A percentile compares a stretch with the other conserved stretches of the same genome.
Conservation (phyloP, 1,139 yeast genomes). For the Diutina mesorugosa region DNA sequence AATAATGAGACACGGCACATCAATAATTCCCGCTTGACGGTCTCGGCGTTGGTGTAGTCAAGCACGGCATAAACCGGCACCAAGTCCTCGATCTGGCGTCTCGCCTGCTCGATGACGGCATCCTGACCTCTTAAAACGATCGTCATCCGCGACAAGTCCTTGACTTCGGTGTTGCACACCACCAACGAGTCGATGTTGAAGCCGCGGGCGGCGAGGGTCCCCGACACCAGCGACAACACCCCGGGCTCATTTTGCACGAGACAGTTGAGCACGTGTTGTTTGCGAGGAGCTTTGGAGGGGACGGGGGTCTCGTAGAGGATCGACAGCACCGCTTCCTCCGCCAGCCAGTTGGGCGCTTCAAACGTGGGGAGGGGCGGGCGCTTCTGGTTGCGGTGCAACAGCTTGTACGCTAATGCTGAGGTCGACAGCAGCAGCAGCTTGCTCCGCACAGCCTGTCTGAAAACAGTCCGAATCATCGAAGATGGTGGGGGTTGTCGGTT, state of each 20-base stretch:
- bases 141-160: constrained; percentile 93
- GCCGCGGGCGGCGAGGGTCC: constrained; percentile 95
- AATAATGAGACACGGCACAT: constrained; percentile 83
- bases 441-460: constrained; percentile 1
- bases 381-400: constrained; percentile 71
- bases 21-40: constrained; percentile 80
- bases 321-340: constrained; percentile 90
- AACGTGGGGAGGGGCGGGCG: constrained; percentile 92
- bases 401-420: constrained; percentile 92
- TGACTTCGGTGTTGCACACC: constrained; percentile 92
- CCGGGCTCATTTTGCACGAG: constrained; percentile 98
- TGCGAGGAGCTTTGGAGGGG: constrained; percentile 52
- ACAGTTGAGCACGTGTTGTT: constrained; percentile 88
- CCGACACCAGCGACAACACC: constrained; percentile 84
- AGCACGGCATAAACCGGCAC: constrained; percentile 97
- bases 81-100: constrained; percentile 93
- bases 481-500: not conserved
- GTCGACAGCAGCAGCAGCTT: constrained; percentile 47
- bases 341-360: constrained; percentile 91
- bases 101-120: constrained; percentile 95
- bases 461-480: not conserved
- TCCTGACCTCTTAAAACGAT: constrained; percentile 90
- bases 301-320: constrained; percentile 89
- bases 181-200: constrained; percentile 95
- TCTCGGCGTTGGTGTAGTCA: constrained; percentile 84